A percentile compares a stretch with the other conserved stretches of the same genome.
Conservation (phyloP, 768 basidiomycete genomes). For the Lactarius psammicola region DNA sequence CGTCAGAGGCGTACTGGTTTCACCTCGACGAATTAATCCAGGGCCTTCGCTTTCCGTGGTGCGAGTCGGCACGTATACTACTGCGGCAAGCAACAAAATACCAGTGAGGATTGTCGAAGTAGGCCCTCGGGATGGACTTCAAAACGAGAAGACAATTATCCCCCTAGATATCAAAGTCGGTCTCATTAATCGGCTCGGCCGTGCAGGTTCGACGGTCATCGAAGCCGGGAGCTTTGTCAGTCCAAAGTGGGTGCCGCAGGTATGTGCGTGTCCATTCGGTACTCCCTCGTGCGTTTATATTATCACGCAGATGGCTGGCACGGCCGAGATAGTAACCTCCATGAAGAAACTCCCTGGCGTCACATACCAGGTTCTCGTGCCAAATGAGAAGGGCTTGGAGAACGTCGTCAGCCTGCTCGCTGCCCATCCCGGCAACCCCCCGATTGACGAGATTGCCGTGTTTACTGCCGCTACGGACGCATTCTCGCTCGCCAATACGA, state of each 20-base stretch:
- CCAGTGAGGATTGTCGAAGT: slow-evolving; percentile 80
- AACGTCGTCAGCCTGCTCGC: slow-evolving; percentile 59
- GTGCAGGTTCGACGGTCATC: slow-evolving; percentile 65
- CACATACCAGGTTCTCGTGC: slow-evolving; percentile 77
- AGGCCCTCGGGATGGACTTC: slow-evolving; percentile 86
- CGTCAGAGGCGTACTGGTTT: neutral
- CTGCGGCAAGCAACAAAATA: slow-evolving; percentile 20
- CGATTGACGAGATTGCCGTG: slow-evolving; percentile 82
- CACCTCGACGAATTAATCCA: neutral
- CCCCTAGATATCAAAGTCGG: slow-evolving; percentile 73
- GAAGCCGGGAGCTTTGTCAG: slow-evolving; percentile 91
- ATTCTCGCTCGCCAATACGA: slow-evolving; percentile 84
- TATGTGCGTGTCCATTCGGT: slow-evolving; percentile 31
- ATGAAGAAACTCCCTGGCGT: slow-evolving; percentile 54
- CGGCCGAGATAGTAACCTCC: slow-evolving; percentile 64
- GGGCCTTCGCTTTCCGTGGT: neutral
- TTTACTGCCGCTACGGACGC: slow-evolving; percentile 88
- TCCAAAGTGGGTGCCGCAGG: slow-evolving; percentile 93
- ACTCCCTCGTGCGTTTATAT: neutral
- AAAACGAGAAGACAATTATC: slow-evolving; percentile 79
- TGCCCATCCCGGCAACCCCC: slow-evolving; percentile 39
- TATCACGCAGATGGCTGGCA: slow-evolving; percentile 83
- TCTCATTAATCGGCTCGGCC: slow-evolving; percentile 70
- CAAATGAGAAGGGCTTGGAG: slow-evolving; percentile 76
- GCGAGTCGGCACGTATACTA: slow-evolving; percentile 12